Evolutionary conservation across 1,284 basidiomycete species (phyloP).

Genomic region (Melampsora larici-populina): DNA sequence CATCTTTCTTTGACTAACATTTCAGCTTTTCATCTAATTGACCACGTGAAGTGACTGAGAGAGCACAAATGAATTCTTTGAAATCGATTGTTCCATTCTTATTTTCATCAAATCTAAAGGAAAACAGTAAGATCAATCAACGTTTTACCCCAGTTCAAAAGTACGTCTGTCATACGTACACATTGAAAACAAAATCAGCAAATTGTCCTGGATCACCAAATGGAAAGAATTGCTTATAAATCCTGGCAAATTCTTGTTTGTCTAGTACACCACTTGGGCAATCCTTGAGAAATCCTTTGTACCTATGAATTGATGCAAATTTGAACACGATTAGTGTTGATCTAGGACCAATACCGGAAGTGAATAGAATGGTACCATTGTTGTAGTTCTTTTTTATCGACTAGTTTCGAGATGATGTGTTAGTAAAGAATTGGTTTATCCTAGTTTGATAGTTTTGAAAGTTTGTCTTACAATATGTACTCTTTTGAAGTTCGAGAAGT

Average conservation of each 20-base stretch:
- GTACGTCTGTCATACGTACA: conserved; percentile 43
- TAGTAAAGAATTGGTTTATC: not conserved
- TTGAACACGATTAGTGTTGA: too few species aligned
- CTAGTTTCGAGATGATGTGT: conserved; percentile 57
- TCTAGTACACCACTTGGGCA: conserved; percentile 95
- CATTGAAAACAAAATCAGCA: conserved; percentile 96
- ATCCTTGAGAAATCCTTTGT: conserved; percentile 98
- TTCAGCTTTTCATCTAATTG: conserved; percentile 96
- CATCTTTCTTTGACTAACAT: conserved; percentile 63
- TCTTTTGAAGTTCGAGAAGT: conserved; percentile 91
- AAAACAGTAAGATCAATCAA: conserved; percentile 1
- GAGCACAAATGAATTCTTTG: conserved; percentile 92
- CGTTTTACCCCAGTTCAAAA: not conserved
- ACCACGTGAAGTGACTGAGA: conserved; percentile 89
- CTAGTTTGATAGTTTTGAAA: not conserved
- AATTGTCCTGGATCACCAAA: conserved; percentile 97
- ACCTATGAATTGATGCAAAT: conserved; percentile 61
- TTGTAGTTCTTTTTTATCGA: conserved; percentile 99
- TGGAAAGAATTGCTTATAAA: conserved; percentile 85
- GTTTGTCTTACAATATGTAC: conserved; percentile 82
- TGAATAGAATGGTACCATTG: conserved; percentile 68
- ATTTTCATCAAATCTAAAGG: conserved; percentile 28
- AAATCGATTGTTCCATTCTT: conserved; percentile 53
- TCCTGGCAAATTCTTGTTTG: conserved; percentile 91
- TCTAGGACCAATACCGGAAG: too few species aligned